Percentiles rank a stretch among this genome's conserved stretches.
Conservation (phyloP, 2,329 filamentous ascomycete species). For the Incumbomyces lentus region DNA sequence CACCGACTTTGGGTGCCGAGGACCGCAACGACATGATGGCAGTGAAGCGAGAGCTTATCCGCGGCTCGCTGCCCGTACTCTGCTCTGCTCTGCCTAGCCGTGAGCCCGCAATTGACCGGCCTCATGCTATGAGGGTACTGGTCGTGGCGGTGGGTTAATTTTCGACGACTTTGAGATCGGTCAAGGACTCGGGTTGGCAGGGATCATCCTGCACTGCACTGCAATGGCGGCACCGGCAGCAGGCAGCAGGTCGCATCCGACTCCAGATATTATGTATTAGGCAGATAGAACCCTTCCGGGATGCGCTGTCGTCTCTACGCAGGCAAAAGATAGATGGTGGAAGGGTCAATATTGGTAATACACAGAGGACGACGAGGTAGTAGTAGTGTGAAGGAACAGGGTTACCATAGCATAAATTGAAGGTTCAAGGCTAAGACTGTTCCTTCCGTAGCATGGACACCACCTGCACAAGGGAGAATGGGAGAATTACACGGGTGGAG, state of each 20-base stretch:
- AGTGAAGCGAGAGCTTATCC: constrained; percentile 3
- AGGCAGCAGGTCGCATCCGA: neutral
- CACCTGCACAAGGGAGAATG: too few relatives aligned
- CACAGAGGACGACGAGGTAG: neutral
- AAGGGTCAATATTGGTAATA: too few relatives aligned
- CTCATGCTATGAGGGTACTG: constrained; percentile 5
- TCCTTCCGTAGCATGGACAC: too few relatives aligned
- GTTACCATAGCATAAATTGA: constrained; percentile 5
- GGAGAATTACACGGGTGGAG: too few relatives aligned
- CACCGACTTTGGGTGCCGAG: neutral
- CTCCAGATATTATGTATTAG: neutral
- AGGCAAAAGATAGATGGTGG: too few relatives aligned
- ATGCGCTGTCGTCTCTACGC: too few relatives aligned
- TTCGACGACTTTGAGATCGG: constrained; percentile 2
- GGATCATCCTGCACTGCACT: constrained; percentile 3
- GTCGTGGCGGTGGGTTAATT: neutral
- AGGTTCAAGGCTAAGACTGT: neutral
- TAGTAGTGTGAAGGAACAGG: neutral
- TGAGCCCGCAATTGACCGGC: neutral
- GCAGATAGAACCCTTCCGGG: too few relatives aligned
- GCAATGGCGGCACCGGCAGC: neutral
- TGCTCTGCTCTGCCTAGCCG: constrained; percentile 5
- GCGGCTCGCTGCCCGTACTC: neutral
- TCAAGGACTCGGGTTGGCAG: constrained; percentile 4
- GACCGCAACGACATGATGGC: constrained; percentile 6